phyloP scores from a whole-genome alignment of 2,329 filamentous ascomycete genomes.

The Fusarium clavum region DNA sequence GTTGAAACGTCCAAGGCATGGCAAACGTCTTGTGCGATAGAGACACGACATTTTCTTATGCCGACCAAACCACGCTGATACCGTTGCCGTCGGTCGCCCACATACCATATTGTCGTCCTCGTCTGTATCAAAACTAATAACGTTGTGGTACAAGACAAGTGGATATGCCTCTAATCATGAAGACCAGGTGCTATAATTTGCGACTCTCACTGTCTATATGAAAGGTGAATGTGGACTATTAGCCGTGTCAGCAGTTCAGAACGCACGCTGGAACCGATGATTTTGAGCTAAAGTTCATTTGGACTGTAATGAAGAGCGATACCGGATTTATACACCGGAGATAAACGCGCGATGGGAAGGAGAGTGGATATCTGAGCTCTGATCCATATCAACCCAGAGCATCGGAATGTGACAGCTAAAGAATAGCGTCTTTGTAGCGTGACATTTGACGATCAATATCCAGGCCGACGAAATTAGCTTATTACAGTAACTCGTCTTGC shows the following conservation, averaged over 20 bases:
- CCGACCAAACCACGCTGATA: no score
- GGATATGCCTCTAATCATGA: no score
- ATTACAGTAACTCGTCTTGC: neutral
- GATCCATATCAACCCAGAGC: neutral
- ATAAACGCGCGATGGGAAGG: accelerated
- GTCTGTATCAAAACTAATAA: no score
- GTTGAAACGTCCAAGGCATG: neutral
- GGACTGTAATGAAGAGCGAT: neutral
- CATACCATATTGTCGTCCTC: no score
- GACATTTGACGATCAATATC: neutral
- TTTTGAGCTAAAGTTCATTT: no score
- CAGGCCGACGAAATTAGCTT: neutral
- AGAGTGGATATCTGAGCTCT: neutral
- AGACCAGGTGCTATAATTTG: no score
- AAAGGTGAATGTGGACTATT: no score
- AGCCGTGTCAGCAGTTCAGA: no score
- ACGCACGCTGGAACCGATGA: no score
- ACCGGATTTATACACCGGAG: accelerated
- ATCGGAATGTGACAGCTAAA: neutral
- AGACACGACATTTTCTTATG: neutral
- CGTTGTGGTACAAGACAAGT: no score
- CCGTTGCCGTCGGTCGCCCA: no score
- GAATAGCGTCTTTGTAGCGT: neutral
- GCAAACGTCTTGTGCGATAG: neutral
- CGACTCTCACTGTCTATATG: no score